Evolutionary conservation across 768 basidiomycete species (phyloP).

Genomic region (Suillus fuscotomentosus): DNA sequence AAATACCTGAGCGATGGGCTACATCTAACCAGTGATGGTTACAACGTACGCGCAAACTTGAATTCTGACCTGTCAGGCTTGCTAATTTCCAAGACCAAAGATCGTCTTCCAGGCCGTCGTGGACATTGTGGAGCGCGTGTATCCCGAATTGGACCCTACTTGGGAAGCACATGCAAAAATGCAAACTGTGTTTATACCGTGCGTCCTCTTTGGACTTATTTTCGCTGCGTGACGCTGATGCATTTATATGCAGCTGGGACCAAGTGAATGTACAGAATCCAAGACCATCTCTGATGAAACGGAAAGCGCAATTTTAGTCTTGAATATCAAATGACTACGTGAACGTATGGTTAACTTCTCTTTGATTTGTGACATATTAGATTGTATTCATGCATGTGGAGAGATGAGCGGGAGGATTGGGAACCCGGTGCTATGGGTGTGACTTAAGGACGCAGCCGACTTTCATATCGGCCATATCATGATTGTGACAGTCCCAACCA

Average conservation of each 20-base stretch:
- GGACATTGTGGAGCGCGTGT: conserved; percentile 50
- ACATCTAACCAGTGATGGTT: conserved; percentile 76
- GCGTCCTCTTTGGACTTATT: conserved; percentile 29
- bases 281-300: conserved; percentile 19
- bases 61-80: conserved; percentile 1
- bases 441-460: not conserved
- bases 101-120: conserved; percentile 65
- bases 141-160: conserved; percentile 53
- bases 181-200: conserved; percentile 58
- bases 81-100: conserved; percentile 35
- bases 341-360: not conserved
- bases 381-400: not conserved
- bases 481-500: not conserved
- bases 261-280: conserved; percentile 23
- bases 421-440: not conserved
- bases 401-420: not conserved
- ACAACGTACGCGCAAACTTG: conserved; percentile 49
- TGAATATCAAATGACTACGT: not conserved
- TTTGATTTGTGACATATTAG: not conserved
- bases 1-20: conserved; percentile 71
- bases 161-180: conserved; percentile 48
- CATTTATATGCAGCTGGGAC: conserved; percentile 18
- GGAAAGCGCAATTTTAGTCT: conserved; percentile 8
- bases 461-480: not conserved
- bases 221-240: conserved; percentile 5